Evolutionary conservation across 495 filamentous ascomycete genomes (phyloP).

Genomic region (Lophium mytilinum): DNA sequence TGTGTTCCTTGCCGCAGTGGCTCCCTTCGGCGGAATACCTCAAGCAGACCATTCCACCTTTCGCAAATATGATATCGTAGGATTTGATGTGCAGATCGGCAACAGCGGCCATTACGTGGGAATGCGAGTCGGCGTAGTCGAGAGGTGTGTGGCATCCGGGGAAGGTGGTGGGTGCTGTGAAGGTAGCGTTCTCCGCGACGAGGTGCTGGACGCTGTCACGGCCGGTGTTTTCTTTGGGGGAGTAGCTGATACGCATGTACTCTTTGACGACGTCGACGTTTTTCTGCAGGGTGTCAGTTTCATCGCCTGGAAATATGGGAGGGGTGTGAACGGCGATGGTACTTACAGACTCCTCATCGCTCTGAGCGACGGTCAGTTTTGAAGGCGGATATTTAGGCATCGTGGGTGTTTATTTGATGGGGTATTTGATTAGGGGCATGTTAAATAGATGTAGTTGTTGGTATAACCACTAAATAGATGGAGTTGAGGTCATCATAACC

Average conservation of each 20-base stretch:
- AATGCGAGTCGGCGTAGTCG: constrained; percentile 33
- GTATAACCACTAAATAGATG: too few relatives aligned
- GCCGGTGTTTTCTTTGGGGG: constrained; percentile 27
- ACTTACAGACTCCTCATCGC: constrained; percentile 4
- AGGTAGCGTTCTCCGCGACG: constrained; percentile 20
- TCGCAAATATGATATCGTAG: constrained; percentile 31
- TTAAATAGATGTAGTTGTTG: too few relatives aligned
- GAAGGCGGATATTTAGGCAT: constrained; percentile 9
- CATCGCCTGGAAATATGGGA: not conserved
- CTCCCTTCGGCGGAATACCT: constrained; percentile 32
- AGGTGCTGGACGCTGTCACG: constrained; percentile 27
- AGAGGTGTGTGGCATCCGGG: constrained; percentile 31
- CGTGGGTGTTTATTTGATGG: too few relatives aligned
- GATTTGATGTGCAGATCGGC: constrained; percentile 29
- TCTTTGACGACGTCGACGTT: constrained; percentile 33
- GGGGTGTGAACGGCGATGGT: not conserved
- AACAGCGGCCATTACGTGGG: constrained; percentile 30
- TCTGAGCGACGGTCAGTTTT: constrained; percentile 14
- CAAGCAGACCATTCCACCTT: constrained; percentile 29
- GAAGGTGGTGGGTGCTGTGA: constrained; percentile 28
- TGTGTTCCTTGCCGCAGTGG: constrained; percentile 30
- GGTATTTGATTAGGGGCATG: too few relatives aligned
- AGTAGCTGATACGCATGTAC: constrained; percentile 34
- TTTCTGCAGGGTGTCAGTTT: constrained; percentile 16
- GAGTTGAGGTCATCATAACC: too few relatives aligned